Evolutionary conservation across 139 green algal species (phyloP).

Genomic region (Desmodesmus armatus): DNA sequence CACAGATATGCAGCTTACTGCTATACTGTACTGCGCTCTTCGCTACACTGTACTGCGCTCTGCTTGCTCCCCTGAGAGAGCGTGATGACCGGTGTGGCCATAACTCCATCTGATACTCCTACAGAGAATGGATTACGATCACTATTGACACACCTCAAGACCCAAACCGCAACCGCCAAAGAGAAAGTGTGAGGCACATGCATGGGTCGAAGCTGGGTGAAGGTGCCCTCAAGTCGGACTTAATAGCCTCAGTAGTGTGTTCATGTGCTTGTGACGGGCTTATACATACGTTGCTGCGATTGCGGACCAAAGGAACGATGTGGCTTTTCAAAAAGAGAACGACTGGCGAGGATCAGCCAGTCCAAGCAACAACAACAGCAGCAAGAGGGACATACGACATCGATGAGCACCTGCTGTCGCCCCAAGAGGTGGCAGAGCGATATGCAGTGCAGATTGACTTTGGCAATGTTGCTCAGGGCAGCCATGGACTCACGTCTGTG

Average conservation of each 20-base stretch:
- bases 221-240: neutral
- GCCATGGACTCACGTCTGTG: constrained; percentile 32
- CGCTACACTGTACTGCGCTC: no score
- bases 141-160: neutral
- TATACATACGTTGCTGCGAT: neutral
- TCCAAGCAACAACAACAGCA: neutral
- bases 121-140: neutral
- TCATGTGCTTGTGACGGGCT: no score
- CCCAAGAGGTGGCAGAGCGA: constrained; percentile 35
- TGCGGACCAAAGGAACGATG: neutral
- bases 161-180: neutral
- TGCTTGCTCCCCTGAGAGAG: no score
- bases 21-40: no score
- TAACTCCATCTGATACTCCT: no score
- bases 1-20: no score
- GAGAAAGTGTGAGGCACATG: neutral
- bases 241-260: neutral
- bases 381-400: constrained; percentile 15
- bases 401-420: constrained; percentile 48
- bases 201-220: neutral
- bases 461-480: constrained; percentile 23
- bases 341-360: neutral
- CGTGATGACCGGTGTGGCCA: no score
- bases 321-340: neutral
- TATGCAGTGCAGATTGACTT: constrained; percentile 40